Conservation (phyloP, 768 basidiomycete genomes). For the Psilocybe subaeruginosa region DNA sequence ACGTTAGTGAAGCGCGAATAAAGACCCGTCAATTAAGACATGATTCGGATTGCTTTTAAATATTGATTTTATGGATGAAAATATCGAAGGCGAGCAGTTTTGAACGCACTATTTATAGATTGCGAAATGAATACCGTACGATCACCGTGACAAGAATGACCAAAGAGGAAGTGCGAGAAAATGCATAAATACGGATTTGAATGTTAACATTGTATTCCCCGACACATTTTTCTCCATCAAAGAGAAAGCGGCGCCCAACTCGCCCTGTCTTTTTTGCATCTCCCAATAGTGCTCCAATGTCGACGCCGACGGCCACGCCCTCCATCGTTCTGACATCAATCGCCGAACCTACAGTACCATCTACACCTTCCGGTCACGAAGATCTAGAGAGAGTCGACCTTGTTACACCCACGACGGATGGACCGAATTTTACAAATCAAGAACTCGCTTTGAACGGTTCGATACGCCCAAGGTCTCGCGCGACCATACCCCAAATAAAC, state of each 20-base stretch:
- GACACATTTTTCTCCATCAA: neutral
- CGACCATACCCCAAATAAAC: neutral
- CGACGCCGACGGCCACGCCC: conserved; percentile 6
- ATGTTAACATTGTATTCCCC: conserved; percentile 5
- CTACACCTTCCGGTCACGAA: neutral
- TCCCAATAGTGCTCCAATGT: neutral
- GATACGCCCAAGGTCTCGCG: conserved; percentile 6
- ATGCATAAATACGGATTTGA: conserved; percentile 8
- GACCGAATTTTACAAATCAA: neutral
- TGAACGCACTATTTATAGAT: neutral
- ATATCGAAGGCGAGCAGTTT: neutral
- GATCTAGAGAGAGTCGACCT: conserved; percentile 1
- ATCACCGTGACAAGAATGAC: conserved; percentile 8
- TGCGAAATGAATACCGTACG: neutral
- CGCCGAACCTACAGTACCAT: conserved; percentile 2
- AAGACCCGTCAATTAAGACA: too few species aligned
- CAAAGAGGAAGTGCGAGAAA: neutral
- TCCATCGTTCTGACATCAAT: conserved; percentile 7
- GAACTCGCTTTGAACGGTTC: conserved; percentile 17
- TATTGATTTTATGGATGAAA: neutral
- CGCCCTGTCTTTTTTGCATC: conserved; percentile 6
- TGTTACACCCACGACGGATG: neutral
- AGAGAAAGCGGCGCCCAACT: conserved; percentile 15
- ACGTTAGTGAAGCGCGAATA: too few species aligned
- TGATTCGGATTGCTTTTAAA: neutral